Percentiles rank a stretch among this genome's conserved stretches.
Conservation (phyloP, 2,329 filamentous ascomycete species). For the Xylaria sp. region DNA sequence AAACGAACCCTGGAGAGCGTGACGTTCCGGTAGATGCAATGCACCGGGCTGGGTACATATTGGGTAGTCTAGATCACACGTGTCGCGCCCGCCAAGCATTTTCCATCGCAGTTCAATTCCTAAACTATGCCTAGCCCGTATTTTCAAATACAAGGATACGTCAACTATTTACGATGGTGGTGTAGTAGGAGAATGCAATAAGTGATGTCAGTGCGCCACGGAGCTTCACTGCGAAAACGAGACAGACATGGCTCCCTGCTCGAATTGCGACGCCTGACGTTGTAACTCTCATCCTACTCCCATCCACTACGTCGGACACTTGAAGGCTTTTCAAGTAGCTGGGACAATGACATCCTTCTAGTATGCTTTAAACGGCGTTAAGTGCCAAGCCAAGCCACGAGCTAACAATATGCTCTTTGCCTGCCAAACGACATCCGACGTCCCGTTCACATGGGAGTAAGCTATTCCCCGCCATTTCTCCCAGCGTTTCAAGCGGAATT, state of each 20-base stretch:
- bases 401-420: background rate
- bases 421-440: background rate
- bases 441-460: slow-evolving; percentile 2
- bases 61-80: slow-evolving; percentile 16
- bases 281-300: background rate
- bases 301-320: background rate
- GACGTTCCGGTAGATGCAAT: slow-evolving; percentile 15
- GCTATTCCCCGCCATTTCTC: background rate
- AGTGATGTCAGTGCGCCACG: slow-evolving; percentile 29
- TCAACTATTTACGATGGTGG: background rate
- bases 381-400: slow-evolving; percentile 11
- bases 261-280: background rate
- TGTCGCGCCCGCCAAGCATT: slow-evolving; percentile 21
- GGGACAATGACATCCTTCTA: slow-evolving; percentile 1
- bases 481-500: slow-evolving; percentile 2
- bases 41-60: background rate
- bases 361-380: background rate
- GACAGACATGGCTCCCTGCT: slow-evolving; percentile 28
- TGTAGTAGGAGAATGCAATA: slow-evolving; percentile 7
- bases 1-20: slow-evolving; percentile 5
- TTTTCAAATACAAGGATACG: slow-evolving; percentile 14
- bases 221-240: slow-evolving; percentile 17
- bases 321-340: slow-evolving; percentile 2
- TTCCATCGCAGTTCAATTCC: slow-evolving; percentile 21
- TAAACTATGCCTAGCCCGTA: slow-evolving; percentile 5